Conservation (phyloP, 2,329 filamentous ascomycete species). For the Fusarium beomiforme region DNA sequence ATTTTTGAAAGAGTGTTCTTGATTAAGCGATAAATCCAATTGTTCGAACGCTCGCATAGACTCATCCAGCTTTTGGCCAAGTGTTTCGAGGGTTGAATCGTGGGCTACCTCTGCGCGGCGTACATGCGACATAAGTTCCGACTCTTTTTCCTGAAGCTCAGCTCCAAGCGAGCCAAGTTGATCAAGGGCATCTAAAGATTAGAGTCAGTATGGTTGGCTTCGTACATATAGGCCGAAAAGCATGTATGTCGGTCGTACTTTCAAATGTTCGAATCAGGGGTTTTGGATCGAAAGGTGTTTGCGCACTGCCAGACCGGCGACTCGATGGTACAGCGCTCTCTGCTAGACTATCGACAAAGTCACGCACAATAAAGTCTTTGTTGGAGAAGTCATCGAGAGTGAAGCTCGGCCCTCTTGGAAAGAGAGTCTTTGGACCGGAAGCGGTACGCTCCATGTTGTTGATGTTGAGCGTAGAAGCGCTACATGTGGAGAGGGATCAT, state of each 20-base stretch:
- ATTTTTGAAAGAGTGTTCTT: slow-evolving; percentile 54
- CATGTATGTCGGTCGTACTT: slow-evolving; percentile 56
- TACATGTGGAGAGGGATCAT: slow-evolving; percentile 45
- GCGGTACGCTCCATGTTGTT: slow-evolving; percentile 55
- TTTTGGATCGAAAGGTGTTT: slow-evolving; percentile 87
- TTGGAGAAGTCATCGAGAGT: slow-evolving; percentile 87
- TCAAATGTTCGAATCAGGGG: slow-evolving; percentile 97
- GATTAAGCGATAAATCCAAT: slow-evolving; percentile 84
- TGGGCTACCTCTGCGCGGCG: slow-evolving; percentile 92
- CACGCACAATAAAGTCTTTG: slow-evolving; percentile 96
- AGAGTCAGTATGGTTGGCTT: slow-evolving; percentile 18
- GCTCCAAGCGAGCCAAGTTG: slow-evolving; percentile 78
- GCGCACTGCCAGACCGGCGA: slow-evolving; percentile 77
- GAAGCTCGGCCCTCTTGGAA: slow-evolving; percentile 83
- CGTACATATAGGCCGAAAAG: not conserved
- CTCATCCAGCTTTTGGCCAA: slow-evolving; percentile 89
- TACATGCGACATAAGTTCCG: slow-evolving; percentile 88
- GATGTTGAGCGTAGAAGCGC: slow-evolving; percentile 36
- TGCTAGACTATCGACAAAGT: slow-evolving; percentile 94
- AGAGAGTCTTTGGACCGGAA: slow-evolving; percentile 71
- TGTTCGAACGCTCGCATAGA: slow-evolving; percentile 93
- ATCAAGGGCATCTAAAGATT: slow-evolving; percentile 65
- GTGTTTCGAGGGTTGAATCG: slow-evolving; percentile 86
- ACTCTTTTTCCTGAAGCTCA: slow-evolving; percentile 89
- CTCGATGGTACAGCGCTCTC: slow-evolving; percentile 83